These are phyloP conservation scores for Litsea cubeba DNA, from an alignment of 164 flowering plant genomes.

Conservation along the genomic window DNA sequence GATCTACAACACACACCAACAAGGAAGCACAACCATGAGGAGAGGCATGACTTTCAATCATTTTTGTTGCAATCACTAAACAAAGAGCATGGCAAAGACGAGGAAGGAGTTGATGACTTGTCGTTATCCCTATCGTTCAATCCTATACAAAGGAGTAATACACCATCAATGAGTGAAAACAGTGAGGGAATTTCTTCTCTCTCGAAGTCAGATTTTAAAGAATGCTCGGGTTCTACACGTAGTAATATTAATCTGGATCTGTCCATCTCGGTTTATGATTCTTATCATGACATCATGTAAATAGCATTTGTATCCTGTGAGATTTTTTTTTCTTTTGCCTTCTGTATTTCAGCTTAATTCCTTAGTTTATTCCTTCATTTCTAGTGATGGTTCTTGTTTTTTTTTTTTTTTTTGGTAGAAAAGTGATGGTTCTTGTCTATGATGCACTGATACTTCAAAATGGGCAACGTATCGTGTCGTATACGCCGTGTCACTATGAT, in stretches of 20 bases:
- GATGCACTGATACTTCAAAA: too few relatives aligned
- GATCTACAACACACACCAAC: neutral
- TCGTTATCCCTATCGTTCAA: neutral
- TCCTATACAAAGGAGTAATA: neutral
- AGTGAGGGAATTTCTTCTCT: neutral
- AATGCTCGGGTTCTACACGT: neutral
- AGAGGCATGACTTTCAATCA: neutral
- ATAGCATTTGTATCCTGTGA: neutral
- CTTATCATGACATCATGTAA: neutral
- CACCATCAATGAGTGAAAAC: slow-evolving; percentile 2
- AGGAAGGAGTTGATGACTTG: slow-evolving; percentile 1
- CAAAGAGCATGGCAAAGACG: neutral
- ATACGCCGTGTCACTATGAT: too few relatives aligned
- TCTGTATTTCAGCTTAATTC: neutral
- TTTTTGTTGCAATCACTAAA: neutral
- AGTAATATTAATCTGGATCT: neutral
- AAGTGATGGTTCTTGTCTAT: neutral
- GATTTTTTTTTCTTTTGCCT: neutral
- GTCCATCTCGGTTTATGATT: neutral
- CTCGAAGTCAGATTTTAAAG: neutral
- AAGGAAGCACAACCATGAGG: neutral
- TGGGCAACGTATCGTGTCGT: too few relatives aligned
- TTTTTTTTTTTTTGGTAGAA: neutral
- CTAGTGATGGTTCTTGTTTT: neutral
- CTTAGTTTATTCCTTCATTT: neutral